Percentiles rank a stretch among this genome's conserved stretches.
Evolutionary conservation across 2,329 filamentous ascomycete genomes (phyloP).

Genomic region (Stachybotrys chlorohalonatus): DNA sequence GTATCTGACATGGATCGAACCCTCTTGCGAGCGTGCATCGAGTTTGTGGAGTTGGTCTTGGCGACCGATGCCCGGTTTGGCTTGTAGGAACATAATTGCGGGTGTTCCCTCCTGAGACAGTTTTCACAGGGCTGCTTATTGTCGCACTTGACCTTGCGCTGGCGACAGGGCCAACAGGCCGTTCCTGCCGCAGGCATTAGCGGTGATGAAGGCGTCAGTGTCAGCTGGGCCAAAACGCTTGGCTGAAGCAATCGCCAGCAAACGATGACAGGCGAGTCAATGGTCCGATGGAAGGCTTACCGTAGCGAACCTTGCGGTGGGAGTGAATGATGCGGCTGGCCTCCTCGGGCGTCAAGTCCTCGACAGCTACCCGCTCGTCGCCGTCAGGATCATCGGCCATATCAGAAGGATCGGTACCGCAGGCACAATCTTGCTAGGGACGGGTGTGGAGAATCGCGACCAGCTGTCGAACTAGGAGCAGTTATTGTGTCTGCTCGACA

Average conservation of each 20-base stretch:
- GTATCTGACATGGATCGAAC: slow-evolving; percentile 21
- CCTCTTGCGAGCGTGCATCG: slow-evolving; percentile 19
- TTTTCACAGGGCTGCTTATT: slow-evolving; percentile 62
- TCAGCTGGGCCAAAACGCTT: neutral
- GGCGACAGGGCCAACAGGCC: slow-evolving; percentile 58
- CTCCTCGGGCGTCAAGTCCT: slow-evolving; percentile 55
- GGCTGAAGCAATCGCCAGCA: neutral
- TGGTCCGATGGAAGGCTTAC: slow-evolving; percentile 30
- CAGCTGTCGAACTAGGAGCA: neutral
- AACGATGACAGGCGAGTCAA: too few relatives aligned
- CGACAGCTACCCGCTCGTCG: slow-evolving; percentile 36
- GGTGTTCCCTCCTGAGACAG: slow-evolving; percentile 57
- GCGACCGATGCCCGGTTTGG: slow-evolving; percentile 40
- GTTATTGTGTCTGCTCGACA: neutral
- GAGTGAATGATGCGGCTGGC: slow-evolving; percentile 61
- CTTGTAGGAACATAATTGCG: slow-evolving; percentile 57
- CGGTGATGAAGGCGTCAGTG: slow-evolving; percentile 3
- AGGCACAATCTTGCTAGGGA: neutral
- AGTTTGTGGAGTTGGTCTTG: slow-evolving; percentile 21
- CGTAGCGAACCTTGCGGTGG: slow-evolving; percentile 60
- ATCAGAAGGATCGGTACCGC: slow-evolving; percentile 6
- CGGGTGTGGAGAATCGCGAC: neutral
- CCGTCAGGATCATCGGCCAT: slow-evolving; percentile 37
- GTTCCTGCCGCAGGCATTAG: slow-evolving; percentile 33
- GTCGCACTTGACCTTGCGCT: slow-evolving; percentile 61